Evolutionary conservation across 306 rosid genomes (phyloP), one percentile per base, ranked within the genome.

Genomic region (Coriaria nepalensis): DNA sequence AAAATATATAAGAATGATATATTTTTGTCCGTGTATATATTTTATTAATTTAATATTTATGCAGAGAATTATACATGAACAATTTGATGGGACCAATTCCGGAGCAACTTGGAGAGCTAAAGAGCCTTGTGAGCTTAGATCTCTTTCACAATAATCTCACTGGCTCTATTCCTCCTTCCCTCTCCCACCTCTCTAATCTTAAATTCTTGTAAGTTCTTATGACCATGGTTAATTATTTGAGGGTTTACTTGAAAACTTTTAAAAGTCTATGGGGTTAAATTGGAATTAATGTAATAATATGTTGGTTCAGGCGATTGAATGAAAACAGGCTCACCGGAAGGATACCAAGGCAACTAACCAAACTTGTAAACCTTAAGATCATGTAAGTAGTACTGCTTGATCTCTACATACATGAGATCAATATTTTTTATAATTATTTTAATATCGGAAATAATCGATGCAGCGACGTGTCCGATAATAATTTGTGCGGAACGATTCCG

Each of bases 401-500:
- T 14, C 7, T 10, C 11, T 37, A 37, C 7, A 15, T 38, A 35
- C 13, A 20, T 20, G 5, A 8, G 12, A 6, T 35, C 35, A 44
- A 20, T 20, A 20, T 20, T 20, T 1, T 20, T 20, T 20, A 20
- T 20, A 20, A 20, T 20, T 20, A 20, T 20, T 20, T 8, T 6
- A 48, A 41, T 49, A 67, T 20, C 6, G 4, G 5, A 8, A 8
- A 6, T 35, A 29, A 44, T 8, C 5, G 45, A 41, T 49, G 68
- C 56, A 86, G 94, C 50, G 81, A 86, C 73, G 80, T 86, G 29
- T 82, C 96, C 12, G 52, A 75, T 63, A 86, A 86, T 37, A 72
- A 86, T 75, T 67, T 86, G 42, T 82, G 90, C 15, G 96, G 96
- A 13, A 77, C 90, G 47, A 71, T 86, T 50, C 90, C 96, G 12